A percentile compares a stretch with the other conserved stretches of the same genome.
These are phyloP conservation scores for Candida maltosa DNA, from an alignment of 805 yeast species.

Conservation along the genomic window DNA sequence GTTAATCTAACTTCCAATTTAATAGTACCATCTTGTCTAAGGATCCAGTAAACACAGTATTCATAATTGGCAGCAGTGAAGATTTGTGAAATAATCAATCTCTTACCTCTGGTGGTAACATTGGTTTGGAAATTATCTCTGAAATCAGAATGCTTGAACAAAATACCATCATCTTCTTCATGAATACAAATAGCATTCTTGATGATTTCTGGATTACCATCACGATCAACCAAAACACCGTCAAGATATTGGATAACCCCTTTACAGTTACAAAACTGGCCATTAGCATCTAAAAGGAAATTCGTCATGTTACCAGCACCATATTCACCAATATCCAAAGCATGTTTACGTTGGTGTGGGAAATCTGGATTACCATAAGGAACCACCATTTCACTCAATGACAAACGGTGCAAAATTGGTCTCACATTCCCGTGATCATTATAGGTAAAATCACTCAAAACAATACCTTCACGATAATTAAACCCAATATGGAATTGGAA, in stretches of 20 bases:
- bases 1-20: slow-evolving; percentile 76
- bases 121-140: slow-evolving; percentile 76
- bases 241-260: slow-evolving; percentile 82
- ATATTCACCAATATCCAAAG: slow-evolving; percentile 82
- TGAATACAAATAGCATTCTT: slow-evolving; percentile 81
- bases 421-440: slow-evolving; percentile 73
- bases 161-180: slow-evolving; percentile 80
- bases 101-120: slow-evolving; percentile 72
- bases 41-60: slow-evolving; percentile 79
- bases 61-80: slow-evolving; percentile 87
- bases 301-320: slow-evolving; percentile 87
- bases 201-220: slow-evolving; percentile 67
- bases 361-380: slow-evolving; percentile 78
- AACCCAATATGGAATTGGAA: slow-evolving; percentile 77
- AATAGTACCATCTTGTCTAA: slow-evolving; percentile 82
- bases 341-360: slow-evolving; percentile 84
- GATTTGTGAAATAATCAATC: slow-evolving; percentile 71
- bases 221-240: slow-evolving; percentile 67
- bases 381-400: slow-evolving; percentile 79
- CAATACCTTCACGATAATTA: slow-evolving; percentile 84
- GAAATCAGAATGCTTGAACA: slow-evolving; percentile 81
- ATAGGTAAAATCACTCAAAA: slow-evolving; percentile 67
- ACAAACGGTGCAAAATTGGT: slow-evolving; percentile 75
- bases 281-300: slow-evolving; percentile 70
- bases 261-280: slow-evolving; percentile 87